These are phyloP conservation scores for Penicillium sclerotiorum DNA, from an alignment of 2,329 filamentous ascomycete species.

Conservation along the genomic window DNA sequence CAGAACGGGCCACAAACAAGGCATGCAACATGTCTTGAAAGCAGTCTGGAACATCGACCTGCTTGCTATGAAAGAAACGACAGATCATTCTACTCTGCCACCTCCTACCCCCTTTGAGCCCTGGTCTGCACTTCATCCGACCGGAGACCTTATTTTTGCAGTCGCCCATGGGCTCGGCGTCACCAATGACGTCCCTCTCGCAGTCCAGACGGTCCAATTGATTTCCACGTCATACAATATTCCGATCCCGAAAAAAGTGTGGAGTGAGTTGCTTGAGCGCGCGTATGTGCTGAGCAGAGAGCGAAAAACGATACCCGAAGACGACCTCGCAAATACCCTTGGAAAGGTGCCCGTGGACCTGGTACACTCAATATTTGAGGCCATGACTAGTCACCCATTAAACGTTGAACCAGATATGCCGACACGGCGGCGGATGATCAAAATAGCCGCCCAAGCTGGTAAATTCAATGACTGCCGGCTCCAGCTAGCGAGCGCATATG, in stretches of 20 bases:
- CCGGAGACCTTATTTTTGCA: conserved; percentile 60
- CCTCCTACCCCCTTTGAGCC: conserved; percentile 45
- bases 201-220: conserved; percentile 62
- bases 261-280: conserved; percentile 70
- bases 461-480: conserved; percentile 26
- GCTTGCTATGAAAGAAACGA: conserved; percentile 39
- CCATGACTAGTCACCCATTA: conserved; percentile 63
- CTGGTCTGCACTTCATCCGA: conserved; percentile 62
- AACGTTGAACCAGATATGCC: conserved; percentile 59
- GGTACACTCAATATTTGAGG: conserved; percentile 59
- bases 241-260: conserved; percentile 59
- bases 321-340: conserved; percentile 8
- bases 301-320: conserved; percentile 12
- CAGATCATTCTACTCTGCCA: conserved; percentile 35
- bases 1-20: conserved; percentile 54
- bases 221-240: conserved; percentile 64
- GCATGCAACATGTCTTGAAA: conserved; percentile 52
- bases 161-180: conserved; percentile 70
- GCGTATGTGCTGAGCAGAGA: conserved; percentile 59
- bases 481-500: conserved; percentile 34
- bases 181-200: conserved; percentile 64
- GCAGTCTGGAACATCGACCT: conserved; percentile 60
- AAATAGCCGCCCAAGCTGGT: conserved; percentile 25
- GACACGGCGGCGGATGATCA: conserved; percentile 51
- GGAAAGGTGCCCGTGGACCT: conserved; percentile 46